Evolutionary conservation across 1,284 basidiomycete genomes (phyloP).

Genomic region (Ganoderma boninense): DNA sequence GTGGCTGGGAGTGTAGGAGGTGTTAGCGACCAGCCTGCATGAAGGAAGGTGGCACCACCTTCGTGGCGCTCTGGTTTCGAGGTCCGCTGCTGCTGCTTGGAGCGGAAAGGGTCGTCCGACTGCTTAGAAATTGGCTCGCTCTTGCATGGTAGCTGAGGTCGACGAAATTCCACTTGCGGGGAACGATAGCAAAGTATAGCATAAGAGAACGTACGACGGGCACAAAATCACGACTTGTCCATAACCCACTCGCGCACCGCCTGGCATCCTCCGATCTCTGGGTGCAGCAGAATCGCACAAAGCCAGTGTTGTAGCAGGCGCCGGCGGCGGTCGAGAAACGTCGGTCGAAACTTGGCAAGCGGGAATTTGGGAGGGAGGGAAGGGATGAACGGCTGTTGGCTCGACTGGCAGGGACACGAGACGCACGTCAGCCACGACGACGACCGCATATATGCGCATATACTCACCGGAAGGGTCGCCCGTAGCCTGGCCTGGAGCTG

Average conservation of each 20-base stretch:
- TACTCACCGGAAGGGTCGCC: constrained; percentile 60
- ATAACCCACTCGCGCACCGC: constrained; percentile 74
- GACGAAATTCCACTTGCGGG: not conserved
- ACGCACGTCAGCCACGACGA: not conserved
- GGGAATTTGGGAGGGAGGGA: constrained; percentile 75
- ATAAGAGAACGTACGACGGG: not conserved
- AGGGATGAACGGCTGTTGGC: constrained; percentile 61
- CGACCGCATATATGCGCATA: constrained; percentile 4
- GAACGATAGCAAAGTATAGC: not conserved
- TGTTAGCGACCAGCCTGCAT: no score
- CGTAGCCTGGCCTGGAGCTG: constrained; percentile 61
- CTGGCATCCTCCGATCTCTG: constrained; percentile 71
- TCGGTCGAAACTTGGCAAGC: constrained; percentile 69
- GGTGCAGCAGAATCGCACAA: constrained; percentile 70
- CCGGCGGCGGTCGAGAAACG: constrained; percentile 76
- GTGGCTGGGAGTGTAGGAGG: not conserved
- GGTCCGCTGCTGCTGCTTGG: no score
- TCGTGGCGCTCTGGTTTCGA: no score
- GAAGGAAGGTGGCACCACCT: no score
- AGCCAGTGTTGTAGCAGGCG: constrained; percentile 75
- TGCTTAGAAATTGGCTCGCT: no score
- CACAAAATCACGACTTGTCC: constrained; percentile 38
- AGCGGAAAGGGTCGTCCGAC: no score
- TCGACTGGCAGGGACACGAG: constrained; percentile 40
- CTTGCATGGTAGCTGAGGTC: no score